Base-by-base conservation (phyloP, 148 eudicot genomes). In the Drosera capensis region DNA sequence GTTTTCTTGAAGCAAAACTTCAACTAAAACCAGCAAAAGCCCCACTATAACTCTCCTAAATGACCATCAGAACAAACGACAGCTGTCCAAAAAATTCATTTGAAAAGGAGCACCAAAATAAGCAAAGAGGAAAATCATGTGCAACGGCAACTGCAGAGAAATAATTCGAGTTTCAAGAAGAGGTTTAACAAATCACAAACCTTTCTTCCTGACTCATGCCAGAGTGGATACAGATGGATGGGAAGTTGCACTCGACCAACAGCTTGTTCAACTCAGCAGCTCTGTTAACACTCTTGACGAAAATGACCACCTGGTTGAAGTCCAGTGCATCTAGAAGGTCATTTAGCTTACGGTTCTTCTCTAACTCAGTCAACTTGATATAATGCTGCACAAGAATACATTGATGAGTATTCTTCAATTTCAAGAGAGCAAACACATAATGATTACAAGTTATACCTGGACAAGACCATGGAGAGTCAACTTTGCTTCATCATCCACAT, bases 171-270 rank as follows among this genome's bases (percentile, higher is more conserved):
- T 11, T 28, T 11, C 31, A 28, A 5, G 31, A 28, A 11, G 31
- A 5, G 31, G 31, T 6, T 5, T 11, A 29, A 18, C 17, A 23
- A n/a, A 52, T 1, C 23, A 45, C 69, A 60, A 23, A 69, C 99
- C 99, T 90, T 57, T 90, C 99, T 76, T 90, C 99, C 57, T 90
- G 99, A 20, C 88, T 67, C 99, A 90, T 90, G 55, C 95, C 95
- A 54, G 99, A 90, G 62, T 90, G 99, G 36, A 90, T 90, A 62
- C 95, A 90, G 34, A 90, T 81, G 3, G 99, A 85, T 17, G 99
- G 99, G 54, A 90, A 90, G 59, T 90, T 90, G 71, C 97, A 90
- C 70, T 90, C 97, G 43, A 73, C 84, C 18, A 90, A 94, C 37
- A 90, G 67, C 63, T 90, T 90, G 68, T 90, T 80, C 62, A 90